Percentiles rank a stretch among this genome's conserved stretches.
Evolutionary conservation across 345 rosid species (phyloP).

Genomic region (Citrus cavaleriei): DNA sequence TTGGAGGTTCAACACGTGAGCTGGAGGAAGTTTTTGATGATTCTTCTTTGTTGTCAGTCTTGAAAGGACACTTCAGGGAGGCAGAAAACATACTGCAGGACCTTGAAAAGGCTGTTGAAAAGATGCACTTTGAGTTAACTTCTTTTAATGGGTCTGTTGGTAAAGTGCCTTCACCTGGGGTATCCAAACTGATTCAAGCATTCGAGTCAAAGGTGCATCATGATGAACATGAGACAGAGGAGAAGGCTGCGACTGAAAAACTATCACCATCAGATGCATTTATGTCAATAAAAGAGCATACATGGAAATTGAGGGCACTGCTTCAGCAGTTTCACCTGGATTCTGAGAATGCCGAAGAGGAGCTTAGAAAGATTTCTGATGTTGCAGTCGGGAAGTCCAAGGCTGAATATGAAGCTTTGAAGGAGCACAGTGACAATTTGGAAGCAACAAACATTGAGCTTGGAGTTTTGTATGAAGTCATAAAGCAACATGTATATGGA

Average conservation of each 20-base stretch:
- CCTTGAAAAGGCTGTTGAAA: slow-evolving; percentile 58
- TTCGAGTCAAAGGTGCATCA: slow-evolving; percentile 65
- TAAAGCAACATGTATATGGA: slow-evolving; percentile 41
- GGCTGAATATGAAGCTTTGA: slow-evolving; percentile 42
- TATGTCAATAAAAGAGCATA: slow-evolving; percentile 39
- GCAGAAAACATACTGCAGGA: slow-evolving; percentile 46
- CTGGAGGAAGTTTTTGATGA: slow-evolving; percentile 33
- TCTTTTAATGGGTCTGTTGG: slow-evolving; percentile 31
- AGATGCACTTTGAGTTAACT: slow-evolving; percentile 31
- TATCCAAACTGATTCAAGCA: slow-evolving; percentile 76
- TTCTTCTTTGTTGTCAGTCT: slow-evolving; percentile 35
- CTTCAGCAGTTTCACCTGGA: slow-evolving; percentile 50
- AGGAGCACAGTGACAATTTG: slow-evolving; percentile 40
- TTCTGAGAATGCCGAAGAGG: slow-evolving; percentile 41
- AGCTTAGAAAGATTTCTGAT: slow-evolving; percentile 33
- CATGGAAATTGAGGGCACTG: slow-evolving; percentile 48
- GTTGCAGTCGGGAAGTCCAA: slow-evolving; percentile 37
- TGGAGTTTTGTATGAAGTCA: slow-evolving; percentile 54
- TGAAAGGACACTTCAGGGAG: slow-evolving; percentile 50
- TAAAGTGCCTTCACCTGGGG: slow-evolving; percentile 43
- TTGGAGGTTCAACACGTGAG: slow-evolving; percentile 6
- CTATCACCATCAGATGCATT: slow-evolving; percentile 39
- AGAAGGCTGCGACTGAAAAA: slow-evolving; percentile 25
- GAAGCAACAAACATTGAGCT: slow-evolving; percentile 61
- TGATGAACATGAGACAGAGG: slow-evolving; percentile 54